phyloP scores from a whole-genome alignment of 225 moss, liverwort and hornwort species.

The Bryoerythrophyllum caledonicum region DNA sequence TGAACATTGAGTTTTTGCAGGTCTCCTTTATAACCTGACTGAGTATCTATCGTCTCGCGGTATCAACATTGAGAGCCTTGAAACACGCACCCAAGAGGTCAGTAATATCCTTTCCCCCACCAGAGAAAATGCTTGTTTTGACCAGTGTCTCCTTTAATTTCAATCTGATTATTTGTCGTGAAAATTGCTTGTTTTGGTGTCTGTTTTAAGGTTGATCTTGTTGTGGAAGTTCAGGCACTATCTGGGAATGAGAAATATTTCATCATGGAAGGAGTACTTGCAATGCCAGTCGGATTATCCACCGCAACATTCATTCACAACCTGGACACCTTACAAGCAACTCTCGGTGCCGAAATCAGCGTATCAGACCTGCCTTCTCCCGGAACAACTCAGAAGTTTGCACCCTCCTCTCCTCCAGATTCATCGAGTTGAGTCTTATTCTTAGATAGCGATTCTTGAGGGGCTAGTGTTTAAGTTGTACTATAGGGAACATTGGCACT shows the following conservation, averaged over 20 bases:
- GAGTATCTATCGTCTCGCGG: slow-evolving; percentile 36
- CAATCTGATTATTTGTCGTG: too few relatives aligned
- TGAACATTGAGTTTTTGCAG: slow-evolving; percentile 25
- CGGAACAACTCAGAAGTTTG: too few relatives aligned
- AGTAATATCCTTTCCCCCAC: background rate
- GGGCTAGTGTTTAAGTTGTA: background rate
- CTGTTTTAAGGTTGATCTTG: background rate
- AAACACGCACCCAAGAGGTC: slow-evolving; percentile 41
- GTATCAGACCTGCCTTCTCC: too few relatives aligned
- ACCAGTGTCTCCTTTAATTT: background rate
- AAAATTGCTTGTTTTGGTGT: background rate
- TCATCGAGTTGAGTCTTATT: slow-evolving; percentile 22
- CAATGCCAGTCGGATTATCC: slow-evolving; percentile 46
- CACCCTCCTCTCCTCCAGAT: slow-evolving; percentile 18
- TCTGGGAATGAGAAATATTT: slow-evolving; percentile 28
- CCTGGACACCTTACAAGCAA: slow-evolving; percentile 45
- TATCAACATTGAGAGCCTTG: too few relatives aligned
- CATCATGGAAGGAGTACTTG: slow-evolving; percentile 50
- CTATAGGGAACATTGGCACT: background rate
- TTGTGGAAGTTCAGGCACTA: slow-evolving; percentile 33
- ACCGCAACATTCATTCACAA: slow-evolving; percentile 37
- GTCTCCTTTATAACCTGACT: slow-evolving; percentile 36
- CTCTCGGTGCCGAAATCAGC: too few relatives aligned
- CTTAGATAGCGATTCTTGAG: background rate
- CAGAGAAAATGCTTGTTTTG: background rate